phyloP scores from a whole-genome alignment of 192 early-diverging fungal genomes.

The Helicostylum pulchrum region DNA sequence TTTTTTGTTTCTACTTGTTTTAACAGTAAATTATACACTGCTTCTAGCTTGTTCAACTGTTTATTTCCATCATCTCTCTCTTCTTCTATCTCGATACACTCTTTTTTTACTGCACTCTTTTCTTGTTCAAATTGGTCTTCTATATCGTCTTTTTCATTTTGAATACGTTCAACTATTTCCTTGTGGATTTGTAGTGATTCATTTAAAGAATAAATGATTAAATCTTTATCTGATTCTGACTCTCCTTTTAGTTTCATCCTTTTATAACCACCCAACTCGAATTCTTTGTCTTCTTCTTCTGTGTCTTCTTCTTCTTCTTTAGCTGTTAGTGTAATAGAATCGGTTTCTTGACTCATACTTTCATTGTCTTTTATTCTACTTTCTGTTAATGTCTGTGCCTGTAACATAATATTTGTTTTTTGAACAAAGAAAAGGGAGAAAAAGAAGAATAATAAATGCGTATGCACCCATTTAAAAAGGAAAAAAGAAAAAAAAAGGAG shows the following conservation, averaged over 20 bases:
- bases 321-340: too few species aligned
- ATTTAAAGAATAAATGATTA: constrained; percentile 23
- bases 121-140: constrained; percentile 5
- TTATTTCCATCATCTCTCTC: constrained; percentile 9
- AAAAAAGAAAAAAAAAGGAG: too few species aligned
- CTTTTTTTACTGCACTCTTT: constrained; percentile 4
- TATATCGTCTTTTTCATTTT: constrained; percentile 18
- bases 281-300: constrained; percentile 1
- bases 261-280: not conserved
- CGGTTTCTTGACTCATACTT: too few species aligned
- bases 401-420: too few species aligned
- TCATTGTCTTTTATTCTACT: too few species aligned
- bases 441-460: too few species aligned
- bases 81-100: constrained; percentile 11
- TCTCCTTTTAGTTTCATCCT: constrained; percentile 10
- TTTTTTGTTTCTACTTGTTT: constrained; percentile 16
- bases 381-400: too few species aligned
- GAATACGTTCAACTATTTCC: constrained; percentile 22
- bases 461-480: too few species aligned
- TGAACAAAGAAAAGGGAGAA: too few species aligned
- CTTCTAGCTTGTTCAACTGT: constrained; percentile 3
- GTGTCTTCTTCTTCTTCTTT: constrained; percentile 1
- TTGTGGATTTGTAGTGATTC: constrained; percentile 26
- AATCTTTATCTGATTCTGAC: constrained; percentile 24
- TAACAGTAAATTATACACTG: constrained; percentile 4